phyloP scores from a whole-genome alignment of 257 asterid species.

The Solanum lycopersicoides region DNA sequence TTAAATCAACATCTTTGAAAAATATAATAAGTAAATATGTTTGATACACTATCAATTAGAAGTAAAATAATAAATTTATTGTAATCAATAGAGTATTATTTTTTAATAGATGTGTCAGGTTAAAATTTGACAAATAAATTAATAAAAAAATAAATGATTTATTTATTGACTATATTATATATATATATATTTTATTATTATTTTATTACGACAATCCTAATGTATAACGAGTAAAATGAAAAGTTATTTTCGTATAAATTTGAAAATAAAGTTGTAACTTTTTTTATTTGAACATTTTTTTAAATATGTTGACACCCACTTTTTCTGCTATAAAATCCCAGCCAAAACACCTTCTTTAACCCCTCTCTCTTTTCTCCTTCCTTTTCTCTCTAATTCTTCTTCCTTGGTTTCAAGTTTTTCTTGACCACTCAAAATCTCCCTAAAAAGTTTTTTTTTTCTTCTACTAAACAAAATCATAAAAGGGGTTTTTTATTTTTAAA shows the following conservation, averaged over 20 bases:
- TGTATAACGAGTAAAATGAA: not conserved
- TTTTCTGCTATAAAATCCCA: slow-evolving; percentile 45
- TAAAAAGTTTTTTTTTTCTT: not conserved
- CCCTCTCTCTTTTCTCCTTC: slow-evolving; percentile 18
- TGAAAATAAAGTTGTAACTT: not conserved
- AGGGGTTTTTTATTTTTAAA: not conserved
- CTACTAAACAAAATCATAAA: not conserved
- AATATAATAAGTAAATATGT: too few relatives aligned
- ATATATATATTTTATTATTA: too few relatives aligned
- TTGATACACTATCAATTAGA: too few relatives aligned
- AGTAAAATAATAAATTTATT: too few relatives aligned
- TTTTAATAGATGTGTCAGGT: too few relatives aligned
- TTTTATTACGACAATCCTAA: not conserved
- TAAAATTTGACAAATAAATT: too few relatives aligned
- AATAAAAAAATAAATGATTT: too few relatives aligned
- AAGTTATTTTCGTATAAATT: not conserved
- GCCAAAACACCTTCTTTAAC: slow-evolving; percentile 22
- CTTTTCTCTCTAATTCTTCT: slow-evolving; percentile 3
- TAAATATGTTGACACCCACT: not conserved
- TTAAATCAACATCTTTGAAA: too few relatives aligned
- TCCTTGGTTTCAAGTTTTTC: not conserved
- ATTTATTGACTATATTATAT: too few relatives aligned
- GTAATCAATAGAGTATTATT: too few relatives aligned
- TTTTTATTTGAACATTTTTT: not conserved
- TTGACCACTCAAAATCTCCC: not conserved